Evolutionary conservation across 768 basidiomycete species (phyloP).

Genomic region (Auricularia heimuer): DNA sequence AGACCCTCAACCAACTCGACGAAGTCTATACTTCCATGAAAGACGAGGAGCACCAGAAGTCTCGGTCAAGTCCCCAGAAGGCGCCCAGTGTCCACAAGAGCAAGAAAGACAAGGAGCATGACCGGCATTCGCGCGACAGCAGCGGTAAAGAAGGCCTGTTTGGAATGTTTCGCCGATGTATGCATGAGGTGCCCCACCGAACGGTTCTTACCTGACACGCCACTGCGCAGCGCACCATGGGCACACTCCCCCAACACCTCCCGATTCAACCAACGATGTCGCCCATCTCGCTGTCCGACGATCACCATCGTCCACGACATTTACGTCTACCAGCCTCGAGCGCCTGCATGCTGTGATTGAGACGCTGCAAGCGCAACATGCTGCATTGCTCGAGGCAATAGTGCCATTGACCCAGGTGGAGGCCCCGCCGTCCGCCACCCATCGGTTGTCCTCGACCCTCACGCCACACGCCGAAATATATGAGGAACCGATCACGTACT

Average conservation of each 20-base stretch:
- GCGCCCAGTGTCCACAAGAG: conserved; percentile 45
- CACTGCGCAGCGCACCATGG: conserved; percentile 4
- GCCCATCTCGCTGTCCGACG: neutral
- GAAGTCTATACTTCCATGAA: neutral
- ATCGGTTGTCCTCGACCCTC: neutral
- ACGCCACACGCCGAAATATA: neutral
- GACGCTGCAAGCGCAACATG: conserved; percentile 51
- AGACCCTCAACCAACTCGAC: conserved; percentile 4
- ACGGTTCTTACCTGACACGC: conserved; percentile 13
- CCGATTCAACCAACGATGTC: neutral
- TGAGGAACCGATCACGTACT: neutral
- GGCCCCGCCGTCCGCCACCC: conserved; percentile 27
- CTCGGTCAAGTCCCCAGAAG: conserved; percentile 39
- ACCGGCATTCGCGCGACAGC: conserved; percentile 14
- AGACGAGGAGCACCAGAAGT: conserved; percentile 3
- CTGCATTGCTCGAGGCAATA: conserved; percentile 34
- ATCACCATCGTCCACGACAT: neutral
- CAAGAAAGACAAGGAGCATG: conserved; percentile 34
- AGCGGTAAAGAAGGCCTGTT: conserved; percentile 33
- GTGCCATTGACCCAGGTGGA: conserved; percentile 14
- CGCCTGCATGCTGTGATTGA: conserved; percentile 40
- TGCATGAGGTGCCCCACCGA: conserved; percentile 14
- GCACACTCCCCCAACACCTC: neutral
- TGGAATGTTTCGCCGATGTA: conserved; percentile 54
- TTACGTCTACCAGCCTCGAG: conserved; percentile 22